Evolutionary conservation across 2,329 filamentous ascomycete genomes (phyloP).

Genomic region (Trichoderma aggressivum): DNA sequence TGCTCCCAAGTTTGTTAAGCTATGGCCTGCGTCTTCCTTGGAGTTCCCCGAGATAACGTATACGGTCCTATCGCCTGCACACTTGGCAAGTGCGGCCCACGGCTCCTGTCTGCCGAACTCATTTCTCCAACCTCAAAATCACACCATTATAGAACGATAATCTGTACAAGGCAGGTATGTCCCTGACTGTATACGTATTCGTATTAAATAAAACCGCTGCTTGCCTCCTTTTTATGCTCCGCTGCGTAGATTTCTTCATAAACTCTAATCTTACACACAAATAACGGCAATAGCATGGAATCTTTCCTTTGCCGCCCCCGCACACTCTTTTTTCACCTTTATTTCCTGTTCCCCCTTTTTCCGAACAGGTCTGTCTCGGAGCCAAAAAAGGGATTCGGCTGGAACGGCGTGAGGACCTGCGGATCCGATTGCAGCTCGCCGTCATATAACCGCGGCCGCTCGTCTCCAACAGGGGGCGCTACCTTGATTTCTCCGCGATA

Average conservation of each 20-base stretch:
- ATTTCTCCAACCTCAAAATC: neutral
- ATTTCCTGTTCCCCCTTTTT: slow-evolving; percentile 25
- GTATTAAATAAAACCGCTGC: neutral
- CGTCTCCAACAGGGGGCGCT: slow-evolving; percentile 41
- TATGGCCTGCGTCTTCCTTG: neutral
- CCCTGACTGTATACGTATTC: neutral
- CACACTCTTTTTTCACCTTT: neutral
- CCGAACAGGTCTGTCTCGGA: slow-evolving; percentile 37
- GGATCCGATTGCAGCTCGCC: slow-evolving; percentile 39
- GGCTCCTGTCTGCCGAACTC: neutral
- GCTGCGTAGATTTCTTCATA: neutral
- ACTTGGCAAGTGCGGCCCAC: neutral
- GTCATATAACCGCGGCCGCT: slow-evolving; percentile 36
- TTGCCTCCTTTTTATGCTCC: neutral
- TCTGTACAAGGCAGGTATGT: neutral
- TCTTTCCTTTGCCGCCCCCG: neutral
- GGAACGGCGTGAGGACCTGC: slow-evolving; percentile 32
- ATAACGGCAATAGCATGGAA: neutral
- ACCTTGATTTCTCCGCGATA: slow-evolving; percentile 47
- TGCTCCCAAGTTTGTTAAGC: neutral
- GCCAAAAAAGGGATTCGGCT: slow-evolving; percentile 45
- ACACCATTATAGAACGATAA: neutral
- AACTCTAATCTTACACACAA: neutral
- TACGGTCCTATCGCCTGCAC: neutral
- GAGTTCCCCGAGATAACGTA: neutral